Evolutionary conservation across 1,284 basidiomycete species (phyloP).

Genomic region (Neotropicomus parvogracilis): DNA sequence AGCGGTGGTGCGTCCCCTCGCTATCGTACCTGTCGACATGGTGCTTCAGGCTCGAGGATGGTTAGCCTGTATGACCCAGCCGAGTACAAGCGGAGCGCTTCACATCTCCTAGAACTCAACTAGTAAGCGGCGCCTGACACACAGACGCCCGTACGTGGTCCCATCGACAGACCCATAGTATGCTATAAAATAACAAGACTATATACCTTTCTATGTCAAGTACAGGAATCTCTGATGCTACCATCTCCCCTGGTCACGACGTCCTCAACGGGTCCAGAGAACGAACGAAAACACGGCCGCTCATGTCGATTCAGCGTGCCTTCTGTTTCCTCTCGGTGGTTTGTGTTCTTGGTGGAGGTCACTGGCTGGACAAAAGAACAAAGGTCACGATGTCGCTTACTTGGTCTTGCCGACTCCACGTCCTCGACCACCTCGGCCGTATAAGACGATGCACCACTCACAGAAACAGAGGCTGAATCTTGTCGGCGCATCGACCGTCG

Average conservation of each 20-base stretch:
- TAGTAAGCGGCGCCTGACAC: too few species aligned
- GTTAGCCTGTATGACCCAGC: slow-evolving; percentile 3
- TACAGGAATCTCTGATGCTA: slow-evolving; percentile 21
- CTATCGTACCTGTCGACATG: slow-evolving; percentile 11
- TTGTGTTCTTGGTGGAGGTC: slow-evolving; percentile 21
- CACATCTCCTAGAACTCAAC: too few species aligned
- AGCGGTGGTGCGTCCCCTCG: background rate
- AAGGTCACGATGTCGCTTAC: slow-evolving; percentile 17
- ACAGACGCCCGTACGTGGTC: slow-evolving; percentile 1
- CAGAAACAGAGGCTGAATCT: slow-evolving; percentile 32
- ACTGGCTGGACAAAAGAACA: slow-evolving; percentile 1
- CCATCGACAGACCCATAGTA: slow-evolving; percentile 5
- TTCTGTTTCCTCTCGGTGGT: slow-evolving; percentile 26
- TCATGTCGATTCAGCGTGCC: slow-evolving; percentile 20
- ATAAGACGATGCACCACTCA: slow-evolving; percentile 33
- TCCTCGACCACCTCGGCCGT: slow-evolving; percentile 31
- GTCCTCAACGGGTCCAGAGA: slow-evolving; percentile 5
- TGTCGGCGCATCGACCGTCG: slow-evolving; percentile 29
- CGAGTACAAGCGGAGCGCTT: too few species aligned
- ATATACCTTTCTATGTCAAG: slow-evolving; percentile 25
- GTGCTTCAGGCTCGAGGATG: background rate
- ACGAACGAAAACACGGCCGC: background rate
- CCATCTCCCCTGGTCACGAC: background rate
- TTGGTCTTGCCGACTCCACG: slow-evolving; percentile 26
- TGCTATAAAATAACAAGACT: slow-evolving; percentile 25